phyloP scores from a whole-genome alignment of 768 basidiomycete genomes.

The Podaxis sp. region DNA sequence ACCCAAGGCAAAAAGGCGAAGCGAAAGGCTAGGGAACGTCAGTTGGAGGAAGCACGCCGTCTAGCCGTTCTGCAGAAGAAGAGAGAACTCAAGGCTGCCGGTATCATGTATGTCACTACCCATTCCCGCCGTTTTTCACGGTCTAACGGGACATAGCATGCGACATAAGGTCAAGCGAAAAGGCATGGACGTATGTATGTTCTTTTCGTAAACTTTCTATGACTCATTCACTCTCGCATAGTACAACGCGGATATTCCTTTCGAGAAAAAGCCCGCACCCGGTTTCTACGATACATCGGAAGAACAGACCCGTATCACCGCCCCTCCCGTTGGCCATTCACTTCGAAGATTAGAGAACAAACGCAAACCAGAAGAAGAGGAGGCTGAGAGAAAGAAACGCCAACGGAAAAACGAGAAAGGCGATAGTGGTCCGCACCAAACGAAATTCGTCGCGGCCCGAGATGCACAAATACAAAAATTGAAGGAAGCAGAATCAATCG shows the following conservation, averaged over 20 bases:
- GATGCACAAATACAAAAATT: conserved; percentile 98
- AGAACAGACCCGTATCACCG: conserved; percentile 80
- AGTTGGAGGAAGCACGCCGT: conserved; percentile 92
- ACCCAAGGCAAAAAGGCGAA: conserved; percentile 99
- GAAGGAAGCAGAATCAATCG: conserved; percentile 96
- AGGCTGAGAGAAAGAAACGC: conserved; percentile 88
- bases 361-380: conserved; percentile 90
- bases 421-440: conserved; percentile 60
- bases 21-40: conserved; percentile 95
- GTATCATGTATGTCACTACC: conserved; percentile 72
- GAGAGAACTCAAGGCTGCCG: conserved; percentile 94
- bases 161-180: conserved; percentile 92
- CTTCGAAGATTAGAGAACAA: conserved; percentile 94
- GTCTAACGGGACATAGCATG: conserved; percentile 47
- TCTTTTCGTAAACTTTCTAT: background rate
- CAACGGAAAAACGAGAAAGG: conserved; percentile 75
- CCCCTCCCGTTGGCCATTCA: conserved; percentile 89
- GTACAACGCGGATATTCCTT: conserved; percentile 99
- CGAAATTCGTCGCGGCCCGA: conserved; percentile 94
- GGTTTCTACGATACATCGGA: conserved; percentile 98
- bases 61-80: conserved; percentile 97
- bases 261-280: conserved; percentile 92
- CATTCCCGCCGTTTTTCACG: background rate
- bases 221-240: conserved; percentile 24
- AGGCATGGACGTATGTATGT: conserved; percentile 85